Evolutionary conservation across 495 filamentous ascomycete species (phyloP), one percentile per base, ranked within the genome.

Genomic region (Podospora bellae-mahoneyi): DNA sequence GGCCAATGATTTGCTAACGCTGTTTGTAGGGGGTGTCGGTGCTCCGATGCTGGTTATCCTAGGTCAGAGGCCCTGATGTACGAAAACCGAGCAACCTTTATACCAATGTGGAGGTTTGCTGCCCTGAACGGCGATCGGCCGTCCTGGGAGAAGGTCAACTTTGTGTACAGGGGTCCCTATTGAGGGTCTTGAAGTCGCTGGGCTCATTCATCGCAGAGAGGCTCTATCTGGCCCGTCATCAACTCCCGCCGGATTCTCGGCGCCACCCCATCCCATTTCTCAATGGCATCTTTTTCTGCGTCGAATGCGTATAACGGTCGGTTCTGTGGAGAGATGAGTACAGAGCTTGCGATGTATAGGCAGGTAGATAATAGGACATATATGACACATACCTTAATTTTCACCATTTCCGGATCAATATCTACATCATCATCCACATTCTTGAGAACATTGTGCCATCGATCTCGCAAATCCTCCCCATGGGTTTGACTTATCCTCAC

Each of bases 391-490:
- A 64, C 69, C 69, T 71, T 71, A 32, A 86, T 85, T 76, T 83
- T 86, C 19, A 85, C 70, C 23, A 79, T 78, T 67, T 86, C 83
- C 4, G 84, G 84, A 70, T 86, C 82, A 64, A 84, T 81, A 67
- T 85, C 80, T 0, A 77, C 73, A 23, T 79, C 77, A n/a, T 81
- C 79, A 16, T 81, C 82, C 19, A 82, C 76, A 34, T 77, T 71
- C 70, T 82, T 84, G 23, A 86, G 73, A 54, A 80, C 81, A 66
- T 76, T 81, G 65, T 86, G 84, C 84, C 84, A 86, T 19, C 84
- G 72, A 69, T 85, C 82, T n/a, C 84, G 67, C 30, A 86, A 61
- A 67, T 85, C 84, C 70, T 84, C 82, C 0, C 84, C 84, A 66
- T 86, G 84, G 18, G 76, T 77, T 69, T 85, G 84, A 60, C 80